Percentiles rank a stretch among this genome's conserved stretches.
phyloP scores from a whole-genome alignment of 2,329 filamentous ascomycete species.

The Exophiala calicioides region DNA sequence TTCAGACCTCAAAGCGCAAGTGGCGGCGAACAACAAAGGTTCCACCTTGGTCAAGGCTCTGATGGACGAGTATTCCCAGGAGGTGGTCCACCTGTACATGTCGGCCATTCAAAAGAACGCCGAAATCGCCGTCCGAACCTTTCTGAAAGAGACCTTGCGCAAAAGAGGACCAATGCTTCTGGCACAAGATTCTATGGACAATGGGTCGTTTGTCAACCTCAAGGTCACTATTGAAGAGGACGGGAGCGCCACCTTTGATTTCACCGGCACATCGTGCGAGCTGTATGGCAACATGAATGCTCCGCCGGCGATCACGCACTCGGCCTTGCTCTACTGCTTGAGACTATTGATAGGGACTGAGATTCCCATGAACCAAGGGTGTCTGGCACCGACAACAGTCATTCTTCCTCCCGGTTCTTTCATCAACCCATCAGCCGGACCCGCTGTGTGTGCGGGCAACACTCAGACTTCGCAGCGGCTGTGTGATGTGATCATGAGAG shows the following conservation, averaged over 20 bases:
- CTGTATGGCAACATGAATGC: constrained; percentile 41
- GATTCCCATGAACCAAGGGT: constrained; percentile 39
- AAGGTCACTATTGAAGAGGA: constrained; percentile 37
- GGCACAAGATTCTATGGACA: constrained; percentile 45
- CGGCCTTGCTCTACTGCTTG: constrained; percentile 38
- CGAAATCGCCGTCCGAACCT: constrained; percentile 37
- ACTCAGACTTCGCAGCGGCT: constrained; percentile 35
- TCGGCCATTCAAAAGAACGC: constrained; percentile 40
- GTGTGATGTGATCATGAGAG: constrained; percentile 37
- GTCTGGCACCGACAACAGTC: constrained; percentile 33
- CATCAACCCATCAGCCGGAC: constrained; percentile 34
- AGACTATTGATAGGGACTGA: constrained; percentile 34
- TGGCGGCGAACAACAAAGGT: constrained; percentile 47
- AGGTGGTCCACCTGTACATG: constrained; percentile 45
- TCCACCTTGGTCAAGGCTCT: constrained; percentile 39
- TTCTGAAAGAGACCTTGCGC: constrained; percentile 31
- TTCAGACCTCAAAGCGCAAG: constrained; percentile 48
- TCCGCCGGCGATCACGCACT: constrained; percentile 41
- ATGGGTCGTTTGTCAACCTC: constrained; percentile 40
- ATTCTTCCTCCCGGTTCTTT: constrained; percentile 32
- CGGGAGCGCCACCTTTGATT: constrained; percentile 42
- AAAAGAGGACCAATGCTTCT: constrained; percentile 26
- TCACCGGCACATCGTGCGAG: constrained; percentile 42
- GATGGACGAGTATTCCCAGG: constrained; percentile 38
- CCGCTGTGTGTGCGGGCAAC: constrained; percentile 34